A percentile compares a stretch with the other conserved stretches of the same genome.
Conservation (phyloP, 2,329 filamentous ascomycete genomes). For the Fusarium verticillioides region DNA sequence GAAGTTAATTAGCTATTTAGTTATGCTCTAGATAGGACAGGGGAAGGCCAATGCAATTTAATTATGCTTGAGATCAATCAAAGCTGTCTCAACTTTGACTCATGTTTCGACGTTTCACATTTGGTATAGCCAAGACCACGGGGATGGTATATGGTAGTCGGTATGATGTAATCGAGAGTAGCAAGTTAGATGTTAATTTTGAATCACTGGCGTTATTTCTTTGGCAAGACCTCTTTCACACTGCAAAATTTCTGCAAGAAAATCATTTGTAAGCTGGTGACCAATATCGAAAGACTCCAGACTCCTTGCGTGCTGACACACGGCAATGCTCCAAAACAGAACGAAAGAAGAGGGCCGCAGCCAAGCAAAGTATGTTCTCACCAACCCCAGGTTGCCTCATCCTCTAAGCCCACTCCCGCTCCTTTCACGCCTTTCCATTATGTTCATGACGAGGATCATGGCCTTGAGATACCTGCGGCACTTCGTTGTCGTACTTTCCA, state of each 20-base stretch:
- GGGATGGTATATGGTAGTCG: background rate
- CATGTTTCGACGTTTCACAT: background rate
- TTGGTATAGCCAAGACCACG: background rate
- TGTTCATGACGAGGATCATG: conserved; percentile 3
- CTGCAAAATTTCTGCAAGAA: background rate
- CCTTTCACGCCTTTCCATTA: background rate
- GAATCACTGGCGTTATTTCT: background rate
- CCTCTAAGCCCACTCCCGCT: background rate
- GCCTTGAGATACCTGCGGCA: conserved; percentile 14
- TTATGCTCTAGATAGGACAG: background rate
- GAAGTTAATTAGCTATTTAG: background rate
- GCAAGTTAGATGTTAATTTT: background rate
- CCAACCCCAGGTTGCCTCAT: conserved; percentile 18
- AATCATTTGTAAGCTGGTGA: background rate
- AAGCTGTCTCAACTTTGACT: background rate
- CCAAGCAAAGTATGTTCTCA: conserved; percentile 17
- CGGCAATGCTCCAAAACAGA: background rate
- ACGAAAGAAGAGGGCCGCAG: background rate
- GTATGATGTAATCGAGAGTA: background rate
- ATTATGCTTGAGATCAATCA: background rate
- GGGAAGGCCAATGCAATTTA: background rate
- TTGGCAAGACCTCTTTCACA: background rate
- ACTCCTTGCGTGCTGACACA: conserved; percentile 33
- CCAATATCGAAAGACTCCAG: conserved; percentile 10
- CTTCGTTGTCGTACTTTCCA: conserved; percentile 44